A percentile compares a stretch with the other conserved stretches of the same genome.
phyloP scores from a whole-genome alignment of 1,284 basidiomycete species.

The Bothia castanella region DNA sequence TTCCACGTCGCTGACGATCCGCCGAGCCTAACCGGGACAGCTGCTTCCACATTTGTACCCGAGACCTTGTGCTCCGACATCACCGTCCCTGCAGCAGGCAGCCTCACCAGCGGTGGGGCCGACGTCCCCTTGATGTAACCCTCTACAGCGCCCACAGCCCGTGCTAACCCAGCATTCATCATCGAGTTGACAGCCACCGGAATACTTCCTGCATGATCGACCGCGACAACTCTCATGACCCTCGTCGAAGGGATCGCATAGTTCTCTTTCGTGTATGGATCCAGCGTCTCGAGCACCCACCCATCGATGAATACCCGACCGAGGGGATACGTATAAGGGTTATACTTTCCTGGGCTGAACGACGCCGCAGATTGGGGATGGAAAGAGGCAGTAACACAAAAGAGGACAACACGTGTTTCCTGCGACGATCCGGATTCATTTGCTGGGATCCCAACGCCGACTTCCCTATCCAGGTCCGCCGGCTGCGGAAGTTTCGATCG shows the following conservation, averaged over 20 bases:
- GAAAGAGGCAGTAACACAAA: constrained; percentile 76
- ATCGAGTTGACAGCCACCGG: constrained; percentile 86
- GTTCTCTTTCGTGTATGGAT: constrained; percentile 94
- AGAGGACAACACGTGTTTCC: constrained; percentile 54
- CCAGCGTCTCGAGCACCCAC: constrained; percentile 95
- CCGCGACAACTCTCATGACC: constrained; percentile 83
- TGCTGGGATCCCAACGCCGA: constrained; percentile 21
- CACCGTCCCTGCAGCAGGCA: constrained; percentile 60
- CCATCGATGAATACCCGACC: constrained; percentile 88
- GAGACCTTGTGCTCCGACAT: constrained; percentile 45
- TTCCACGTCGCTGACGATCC: constrained; percentile 45
- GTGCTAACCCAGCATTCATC: constrained; percentile 76
- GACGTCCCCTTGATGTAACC: constrained; percentile 59
- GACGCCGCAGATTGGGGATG: constrained; percentile 56
- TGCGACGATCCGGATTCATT: constrained; percentile 27
- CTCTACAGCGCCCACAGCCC: constrained; percentile 69
- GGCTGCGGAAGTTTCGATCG: constrained; percentile 45
- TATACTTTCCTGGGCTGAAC: constrained; percentile 69
- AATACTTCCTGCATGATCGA: constrained; percentile 87
- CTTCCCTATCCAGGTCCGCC: constrained; percentile 33
- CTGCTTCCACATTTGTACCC: constrained; percentile 8
- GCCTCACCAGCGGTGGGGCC: constrained; percentile 61
- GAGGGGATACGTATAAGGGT: constrained; percentile 70
- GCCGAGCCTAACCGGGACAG: constrained; percentile 1
- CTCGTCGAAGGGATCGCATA: constrained; percentile 93